These are phyloP conservation scores for Aspergillus quadricinctus DNA, from an alignment of 2,329 filamentous ascomycete genomes.

Conservation along the genomic window DNA sequence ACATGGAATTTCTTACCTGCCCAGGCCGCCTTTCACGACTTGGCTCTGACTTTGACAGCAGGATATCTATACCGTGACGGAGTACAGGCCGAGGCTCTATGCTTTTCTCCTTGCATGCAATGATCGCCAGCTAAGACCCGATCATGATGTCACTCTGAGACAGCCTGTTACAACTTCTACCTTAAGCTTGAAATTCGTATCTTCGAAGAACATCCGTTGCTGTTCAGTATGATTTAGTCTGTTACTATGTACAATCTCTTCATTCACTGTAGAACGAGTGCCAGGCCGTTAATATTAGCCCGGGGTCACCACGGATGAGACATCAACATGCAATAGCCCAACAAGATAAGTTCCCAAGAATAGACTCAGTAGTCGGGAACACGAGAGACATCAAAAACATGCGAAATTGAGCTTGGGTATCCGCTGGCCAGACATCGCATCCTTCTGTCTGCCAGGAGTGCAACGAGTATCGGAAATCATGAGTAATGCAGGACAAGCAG, in stretches of 20 bases:
- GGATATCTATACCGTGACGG: not conserved
- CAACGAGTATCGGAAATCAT: slow-evolving; percentile 2
- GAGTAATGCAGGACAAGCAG: not conserved
- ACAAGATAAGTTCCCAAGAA: not conserved
- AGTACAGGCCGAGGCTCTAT: not conserved
- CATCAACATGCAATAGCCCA: not conserved
- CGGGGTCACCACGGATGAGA: not conserved
- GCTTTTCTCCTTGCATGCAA: not conserved
- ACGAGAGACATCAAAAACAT: not conserved
- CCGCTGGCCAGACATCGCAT: slow-evolving; percentile 24
- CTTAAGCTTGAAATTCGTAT: not conserved
- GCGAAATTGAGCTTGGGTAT: slow-evolving; percentile 24
- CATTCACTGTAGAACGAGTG: not conserved
- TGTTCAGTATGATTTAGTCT: not conserved
- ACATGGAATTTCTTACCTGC: not conserved
- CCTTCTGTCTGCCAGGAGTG: slow-evolving; percentile 17
- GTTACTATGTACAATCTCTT: not conserved
- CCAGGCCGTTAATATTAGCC: not conserved
- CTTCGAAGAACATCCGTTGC: not conserved
- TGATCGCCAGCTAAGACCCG: not conserved
- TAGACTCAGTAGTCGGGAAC: not conserved
- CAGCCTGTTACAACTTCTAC: not conserved
- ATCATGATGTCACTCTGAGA: not conserved
- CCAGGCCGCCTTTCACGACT: not conserved
- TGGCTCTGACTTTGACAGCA: not conserved